These are phyloP conservation scores for Rheum nobile DNA, from an alignment of 148 eudicot genomes.

Conservation along the genomic window DNA sequence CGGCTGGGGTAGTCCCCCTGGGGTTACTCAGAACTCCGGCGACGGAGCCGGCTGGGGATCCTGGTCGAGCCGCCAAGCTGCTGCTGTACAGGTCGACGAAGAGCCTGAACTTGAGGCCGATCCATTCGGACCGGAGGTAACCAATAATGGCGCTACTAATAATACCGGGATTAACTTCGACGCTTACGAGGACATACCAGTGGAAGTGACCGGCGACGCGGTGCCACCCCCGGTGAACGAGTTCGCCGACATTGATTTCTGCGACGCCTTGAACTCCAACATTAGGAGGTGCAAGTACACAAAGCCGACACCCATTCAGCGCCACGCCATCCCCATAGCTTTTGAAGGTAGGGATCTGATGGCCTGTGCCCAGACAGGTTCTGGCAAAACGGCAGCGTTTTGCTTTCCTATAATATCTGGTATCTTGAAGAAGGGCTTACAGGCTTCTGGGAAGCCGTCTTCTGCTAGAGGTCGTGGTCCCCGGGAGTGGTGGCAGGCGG, in stretches of 20 bases:
- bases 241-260: conserved; percentile 48
- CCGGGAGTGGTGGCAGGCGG: background rate
- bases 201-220: conserved; percentile 39
- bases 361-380: conserved; percentile 92
- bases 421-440: conserved; percentile 19
- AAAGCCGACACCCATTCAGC: conserved; percentile 64
- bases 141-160: conserved; percentile 8
- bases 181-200: conserved; percentile 56
- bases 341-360: conserved; percentile 68
- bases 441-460: background rate
- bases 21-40: background rate
- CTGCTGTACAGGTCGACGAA: background rate
- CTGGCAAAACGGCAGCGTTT: conserved; percentile 83
- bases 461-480: conserved; percentile 6
- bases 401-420: conserved; percentile 73
- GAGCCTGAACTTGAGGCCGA: background rate
- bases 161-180: conserved; percentile 31
- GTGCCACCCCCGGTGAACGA: conserved; percentile 33
- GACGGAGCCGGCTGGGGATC: conserved; percentile 12
- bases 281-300: conserved; percentile 68
- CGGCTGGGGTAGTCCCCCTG: background rate
- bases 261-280: conserved; percentile 35
- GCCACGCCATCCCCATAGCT: conserved; percentile 61
- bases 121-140: conserved; percentile 11
- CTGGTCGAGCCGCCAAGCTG: background rate